phyloP scores from a whole-genome alignment of 2,329 filamentous ascomycete genomes.

The Ceratocystis destructans region DNA sequence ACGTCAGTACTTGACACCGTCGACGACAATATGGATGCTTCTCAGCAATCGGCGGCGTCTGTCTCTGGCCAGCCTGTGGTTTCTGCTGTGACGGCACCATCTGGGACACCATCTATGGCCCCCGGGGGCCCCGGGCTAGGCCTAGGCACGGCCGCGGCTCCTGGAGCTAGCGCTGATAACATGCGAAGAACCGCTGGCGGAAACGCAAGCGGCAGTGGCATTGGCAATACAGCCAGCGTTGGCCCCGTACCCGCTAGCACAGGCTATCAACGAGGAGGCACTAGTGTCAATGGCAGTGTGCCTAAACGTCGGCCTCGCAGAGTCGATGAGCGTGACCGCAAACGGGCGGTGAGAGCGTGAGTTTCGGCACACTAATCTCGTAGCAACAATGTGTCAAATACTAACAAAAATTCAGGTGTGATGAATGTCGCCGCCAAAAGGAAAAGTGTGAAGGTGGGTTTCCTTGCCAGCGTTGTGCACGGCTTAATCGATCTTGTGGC shows the following conservation, averaged over 20 bases:
- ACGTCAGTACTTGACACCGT: not conserved
- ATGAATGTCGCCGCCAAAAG: conserved; percentile 41
- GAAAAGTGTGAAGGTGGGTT: conserved; percentile 44
- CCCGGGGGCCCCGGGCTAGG: not conserved
- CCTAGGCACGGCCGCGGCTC: not conserved
- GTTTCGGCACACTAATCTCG: conserved; percentile 2
- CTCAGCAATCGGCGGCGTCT: not conserved
- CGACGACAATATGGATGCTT: conserved; percentile 2
- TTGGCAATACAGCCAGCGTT: conserved; percentile 2
- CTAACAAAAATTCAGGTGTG: conserved; percentile 30
- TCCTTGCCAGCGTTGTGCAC: conserved; percentile 39
- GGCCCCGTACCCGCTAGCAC: not conserved
- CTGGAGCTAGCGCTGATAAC: not conserved
- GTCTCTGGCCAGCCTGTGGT: not conserved
- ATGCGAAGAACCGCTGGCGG: not conserved
- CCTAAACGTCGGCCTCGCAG: conserved; percentile 22
- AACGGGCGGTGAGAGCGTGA: conserved; percentile 24
- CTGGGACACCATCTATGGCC: not conserved
- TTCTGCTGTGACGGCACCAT: not conserved
- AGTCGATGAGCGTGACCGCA: conserved; percentile 23
- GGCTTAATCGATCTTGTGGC: conserved; percentile 37
- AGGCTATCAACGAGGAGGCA: not conserved
- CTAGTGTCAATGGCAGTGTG: conserved; percentile 12
- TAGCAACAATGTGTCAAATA: not conserved
- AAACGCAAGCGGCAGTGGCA: conserved; percentile 16